Conservation (phyloP, 1,139 yeast genomes). For the Nadsonia commutata region DNA sequence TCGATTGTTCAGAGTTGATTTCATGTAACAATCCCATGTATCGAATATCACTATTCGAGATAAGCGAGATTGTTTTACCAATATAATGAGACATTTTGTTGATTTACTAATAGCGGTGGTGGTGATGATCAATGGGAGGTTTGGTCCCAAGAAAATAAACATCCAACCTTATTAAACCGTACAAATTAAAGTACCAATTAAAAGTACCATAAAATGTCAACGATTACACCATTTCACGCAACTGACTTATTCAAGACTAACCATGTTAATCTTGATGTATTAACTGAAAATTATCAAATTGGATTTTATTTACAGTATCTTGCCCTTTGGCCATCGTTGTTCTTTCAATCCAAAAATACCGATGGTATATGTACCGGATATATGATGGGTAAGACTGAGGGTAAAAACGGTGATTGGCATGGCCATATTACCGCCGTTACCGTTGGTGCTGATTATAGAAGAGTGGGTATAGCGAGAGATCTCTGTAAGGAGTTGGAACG, state of each 20-base stretch:
- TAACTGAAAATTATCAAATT: slow-evolving; percentile 80
- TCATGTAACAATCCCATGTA: slow-evolving; percentile 80
- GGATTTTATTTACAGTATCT: slow-evolving; percentile 77
- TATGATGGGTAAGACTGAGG: slow-evolving; percentile 96
- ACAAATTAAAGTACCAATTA: not conserved
- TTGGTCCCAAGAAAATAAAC: not conserved
- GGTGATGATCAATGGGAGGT: not conserved
- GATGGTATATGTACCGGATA: slow-evolving; percentile 20
- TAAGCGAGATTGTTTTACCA: slow-evolving; percentile 83
- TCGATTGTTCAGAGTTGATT: slow-evolving; percentile 82
- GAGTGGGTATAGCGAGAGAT: slow-evolving; percentile 66
- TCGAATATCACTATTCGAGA: slow-evolving; percentile 75
- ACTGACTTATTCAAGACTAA: slow-evolving; percentile 65
- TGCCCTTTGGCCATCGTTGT: slow-evolving; percentile 74
- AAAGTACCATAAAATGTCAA: slow-evolving; percentile 40
- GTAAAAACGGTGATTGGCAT: slow-evolving; percentile 76
- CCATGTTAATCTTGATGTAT: slow-evolving; percentile 66
- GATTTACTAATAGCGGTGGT: not conserved
- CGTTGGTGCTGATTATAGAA: slow-evolving; percentile 63
- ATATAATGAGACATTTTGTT: slow-evolving; percentile 63
- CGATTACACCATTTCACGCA: slow-evolving; percentile 71
- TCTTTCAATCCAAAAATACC: slow-evolving; percentile 54
- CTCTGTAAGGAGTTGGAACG: slow-evolving; percentile 57
- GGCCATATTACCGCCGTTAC: slow-evolving; percentile 96
- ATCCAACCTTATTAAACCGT: not conserved